A percentile compares a stretch with the other conserved stretches of the same genome.
Conservation (phyloP, 768 basidiomycete genomes). For the Pleurotus tuber-regium region DNA sequence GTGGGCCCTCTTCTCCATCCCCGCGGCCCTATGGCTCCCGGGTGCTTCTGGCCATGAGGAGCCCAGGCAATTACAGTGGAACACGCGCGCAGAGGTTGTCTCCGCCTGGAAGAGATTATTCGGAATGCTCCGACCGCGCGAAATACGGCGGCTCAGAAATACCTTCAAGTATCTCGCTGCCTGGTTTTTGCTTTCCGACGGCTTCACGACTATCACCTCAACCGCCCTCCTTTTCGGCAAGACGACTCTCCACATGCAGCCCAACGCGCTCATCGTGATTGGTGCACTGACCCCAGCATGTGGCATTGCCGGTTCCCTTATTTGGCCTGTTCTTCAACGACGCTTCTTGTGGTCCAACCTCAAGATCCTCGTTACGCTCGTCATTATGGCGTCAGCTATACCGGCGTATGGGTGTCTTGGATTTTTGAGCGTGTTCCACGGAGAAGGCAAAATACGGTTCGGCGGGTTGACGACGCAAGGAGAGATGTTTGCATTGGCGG, state of each 20-base stretch:
- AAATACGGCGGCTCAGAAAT: constrained; percentile 72
- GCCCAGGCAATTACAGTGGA: constrained; percentile 35
- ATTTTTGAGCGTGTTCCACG: constrained; percentile 55
- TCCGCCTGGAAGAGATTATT: constrained; percentile 77
- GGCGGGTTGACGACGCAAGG: constrained; percentile 75
- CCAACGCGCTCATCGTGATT: constrained; percentile 75
- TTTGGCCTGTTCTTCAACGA: constrained; percentile 75
- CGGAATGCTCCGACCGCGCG: constrained; percentile 67
- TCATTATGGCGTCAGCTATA: constrained; percentile 62
- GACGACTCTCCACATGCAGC: constrained; percentile 77
- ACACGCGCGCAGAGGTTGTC: constrained; percentile 46
- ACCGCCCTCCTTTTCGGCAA: constrained; percentile 93
- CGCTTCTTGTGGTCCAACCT: constrained; percentile 64
- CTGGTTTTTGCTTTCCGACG: constrained; percentile 94
- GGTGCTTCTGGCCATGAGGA: constrained; percentile 24
- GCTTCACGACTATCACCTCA: constrained; percentile 89
- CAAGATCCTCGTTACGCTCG: constrained; percentile 61
- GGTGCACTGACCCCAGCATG: constrained; percentile 74
- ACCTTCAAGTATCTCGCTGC: constrained; percentile 90
- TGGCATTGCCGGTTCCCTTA: constrained; percentile 83
- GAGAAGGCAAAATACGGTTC: constrained; percentile 38
- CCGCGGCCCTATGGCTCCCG: constrained; percentile 75
- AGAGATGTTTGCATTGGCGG: constrained; percentile 84
- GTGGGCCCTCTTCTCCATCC: constrained; percentile 85
- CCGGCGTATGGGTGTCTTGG: constrained; percentile 84